Evolutionary conservation across 2,329 filamentous ascomycete species (phyloP).

Genomic region (Leptographium lundbergii): DNA sequence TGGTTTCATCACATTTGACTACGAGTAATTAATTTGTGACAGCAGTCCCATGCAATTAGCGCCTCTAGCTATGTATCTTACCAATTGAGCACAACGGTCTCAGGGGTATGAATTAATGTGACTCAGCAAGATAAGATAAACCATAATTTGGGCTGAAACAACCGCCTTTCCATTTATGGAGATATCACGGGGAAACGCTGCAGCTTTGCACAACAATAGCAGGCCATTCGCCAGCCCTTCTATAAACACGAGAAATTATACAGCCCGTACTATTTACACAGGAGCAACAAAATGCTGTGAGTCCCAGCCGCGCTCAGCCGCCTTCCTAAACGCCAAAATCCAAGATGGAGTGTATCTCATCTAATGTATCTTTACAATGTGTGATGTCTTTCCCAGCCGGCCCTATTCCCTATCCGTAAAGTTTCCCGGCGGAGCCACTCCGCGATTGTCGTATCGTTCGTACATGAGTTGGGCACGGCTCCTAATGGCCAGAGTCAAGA

Average conservation of each 20-base stretch:
- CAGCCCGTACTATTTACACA: neutral
- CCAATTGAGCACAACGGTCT: neutral
- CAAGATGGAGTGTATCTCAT: neutral
- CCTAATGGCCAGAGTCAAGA: conserved; percentile 27
- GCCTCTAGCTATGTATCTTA: neutral
- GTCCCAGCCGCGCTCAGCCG: neutral
- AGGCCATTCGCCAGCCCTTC: neutral
- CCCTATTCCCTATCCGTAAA: neutral
- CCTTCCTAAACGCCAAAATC: neutral
- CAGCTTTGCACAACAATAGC: neutral
- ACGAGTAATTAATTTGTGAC: neutral
- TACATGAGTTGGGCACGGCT: neutral
- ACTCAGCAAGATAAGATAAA: neutral
- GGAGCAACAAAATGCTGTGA: neutral
- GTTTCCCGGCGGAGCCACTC: neutral
- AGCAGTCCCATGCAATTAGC: neutral
- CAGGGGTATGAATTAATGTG: neutral
- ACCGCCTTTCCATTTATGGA: neutral
- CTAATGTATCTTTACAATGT: neutral
- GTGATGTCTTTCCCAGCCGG: neutral
- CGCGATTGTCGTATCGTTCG: neutral
- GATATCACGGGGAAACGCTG: neutral
- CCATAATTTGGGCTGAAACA: neutral
- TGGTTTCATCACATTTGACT: neutral
- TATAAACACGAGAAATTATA: neutral